Percentiles rank a stretch among this genome's conserved stretches.
Evolutionary conservation across 1,284 basidiomycete species (phyloP).

Genomic region (Microbotryum lychnidis-dioicae): DNA sequence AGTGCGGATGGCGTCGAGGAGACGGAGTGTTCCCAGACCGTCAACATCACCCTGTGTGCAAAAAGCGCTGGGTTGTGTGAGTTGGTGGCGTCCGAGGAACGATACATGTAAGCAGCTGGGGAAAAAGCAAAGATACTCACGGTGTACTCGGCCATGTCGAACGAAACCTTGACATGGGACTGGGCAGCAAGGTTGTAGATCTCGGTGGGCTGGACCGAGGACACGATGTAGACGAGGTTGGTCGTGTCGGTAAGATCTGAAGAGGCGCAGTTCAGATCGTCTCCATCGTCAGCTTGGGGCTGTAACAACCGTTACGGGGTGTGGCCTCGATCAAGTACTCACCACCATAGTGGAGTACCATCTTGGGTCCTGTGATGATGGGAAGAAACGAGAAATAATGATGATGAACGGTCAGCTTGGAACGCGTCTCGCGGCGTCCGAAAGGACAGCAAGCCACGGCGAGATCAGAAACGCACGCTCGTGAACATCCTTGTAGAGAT

Average conservation of each 20-base stretch:
- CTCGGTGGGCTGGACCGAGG: constrained; percentile 77
- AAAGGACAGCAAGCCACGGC: too few species aligned
- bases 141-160: constrained; percentile 95
- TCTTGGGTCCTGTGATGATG: constrained; percentile 45
- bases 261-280: too few species aligned
- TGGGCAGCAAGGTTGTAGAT: constrained; percentile 95
- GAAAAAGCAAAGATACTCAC: constrained; percentile 23
- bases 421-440: too few species aligned
- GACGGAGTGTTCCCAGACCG: constrained; percentile 76
- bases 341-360: constrained; percentile 80
- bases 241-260: constrained; percentile 67
- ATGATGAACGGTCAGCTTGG: too few species aligned
- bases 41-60: constrained; percentile 64
- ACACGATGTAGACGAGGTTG: constrained; percentile 86
- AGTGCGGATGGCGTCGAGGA: constrained; percentile 84
- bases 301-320: too few species aligned
- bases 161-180: constrained; percentile 91
- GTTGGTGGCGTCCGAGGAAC: too few species aligned
- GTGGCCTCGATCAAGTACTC: neutral
- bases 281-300: too few species aligned
- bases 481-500: constrained; percentile 78
- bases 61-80: too few species aligned
- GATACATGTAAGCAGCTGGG: too few species aligned
- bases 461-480: constrained; percentile 42
- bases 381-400: too few species aligned